Conservation (phyloP, 192 early-diverging fungal species). For the Phlyctochytrium bullatum region DNA sequence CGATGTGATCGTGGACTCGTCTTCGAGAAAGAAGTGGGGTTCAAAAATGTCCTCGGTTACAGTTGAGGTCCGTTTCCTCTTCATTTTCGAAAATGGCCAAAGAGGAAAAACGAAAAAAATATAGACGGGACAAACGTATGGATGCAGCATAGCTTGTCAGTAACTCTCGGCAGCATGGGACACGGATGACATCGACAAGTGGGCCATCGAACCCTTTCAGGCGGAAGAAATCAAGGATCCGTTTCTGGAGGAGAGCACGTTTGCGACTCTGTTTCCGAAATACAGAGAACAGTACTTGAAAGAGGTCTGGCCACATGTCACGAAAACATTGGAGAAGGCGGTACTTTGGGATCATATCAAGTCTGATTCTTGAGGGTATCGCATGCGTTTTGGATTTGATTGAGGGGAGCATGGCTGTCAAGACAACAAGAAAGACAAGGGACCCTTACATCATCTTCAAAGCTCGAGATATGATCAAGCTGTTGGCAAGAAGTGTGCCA, state of each 20-base stretch:
- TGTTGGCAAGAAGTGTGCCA: slow-evolving; percentile 90
- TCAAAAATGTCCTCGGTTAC: no score
- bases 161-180: slow-evolving; percentile 64
- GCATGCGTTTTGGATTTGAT: slow-evolving; percentile 89
- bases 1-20: no score
- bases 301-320: slow-evolving; percentile 90
- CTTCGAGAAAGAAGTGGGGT: no score
- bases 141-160: neutral
- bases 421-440: slow-evolving; percentile 91
- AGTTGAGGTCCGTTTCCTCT: neutral
- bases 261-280: slow-evolving; percentile 97
- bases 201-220: slow-evolving; percentile 88
- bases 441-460: slow-evolving; percentile 95
- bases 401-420: slow-evolving; percentile 97
- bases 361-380: slow-evolving; percentile 59
- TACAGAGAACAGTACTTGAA: slow-evolving; percentile 93
- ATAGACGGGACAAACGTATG: slow-evolving; percentile 62
- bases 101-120: slow-evolving; percentile 49
- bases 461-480: slow-evolving; percentile 91
- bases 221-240: slow-evolving; percentile 54
- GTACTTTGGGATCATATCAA: slow-evolving; percentile 28
- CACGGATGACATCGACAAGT: slow-evolving; percentile 89
- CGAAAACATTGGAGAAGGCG: slow-evolving; percentile 70
- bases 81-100: neutral
- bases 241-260: slow-evolving; percentile 92